phyloP scores from a whole-genome alignment of 202 grass and related monocot genomes.

The Dendrocalamus latiflorus region DNA sequence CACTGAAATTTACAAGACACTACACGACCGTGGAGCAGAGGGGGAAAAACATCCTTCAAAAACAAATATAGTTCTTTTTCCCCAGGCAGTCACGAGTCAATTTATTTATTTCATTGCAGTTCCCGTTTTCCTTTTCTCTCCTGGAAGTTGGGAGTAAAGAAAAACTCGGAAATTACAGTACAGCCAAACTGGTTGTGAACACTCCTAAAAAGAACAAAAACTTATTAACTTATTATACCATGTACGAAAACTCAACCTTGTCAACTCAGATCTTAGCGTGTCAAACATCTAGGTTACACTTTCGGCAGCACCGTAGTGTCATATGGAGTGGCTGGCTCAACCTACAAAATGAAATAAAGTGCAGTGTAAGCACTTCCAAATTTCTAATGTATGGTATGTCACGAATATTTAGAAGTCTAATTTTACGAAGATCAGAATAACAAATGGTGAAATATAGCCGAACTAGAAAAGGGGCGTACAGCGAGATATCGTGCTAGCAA shows the following conservation, averaged over 20 bases:
- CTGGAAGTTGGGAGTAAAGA: not conserved
- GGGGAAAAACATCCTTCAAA: not conserved
- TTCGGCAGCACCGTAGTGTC: constrained; percentile 49
- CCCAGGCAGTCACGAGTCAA: not conserved
- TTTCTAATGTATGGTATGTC: not conserved
- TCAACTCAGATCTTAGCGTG: not conserved
- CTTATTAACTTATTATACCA: not conserved
- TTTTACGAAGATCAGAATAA: not conserved
- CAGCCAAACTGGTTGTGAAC: too few species aligned
- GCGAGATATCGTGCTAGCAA: constrained; percentile 74
- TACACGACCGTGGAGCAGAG: not conserved
- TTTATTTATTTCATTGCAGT: not conserved
- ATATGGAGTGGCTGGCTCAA: constrained; percentile 28
- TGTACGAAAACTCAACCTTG: not conserved
- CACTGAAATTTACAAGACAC: not conserved
- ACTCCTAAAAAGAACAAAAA: too few species aligned
- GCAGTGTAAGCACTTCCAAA: not conserved
- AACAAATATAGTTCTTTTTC: not conserved
- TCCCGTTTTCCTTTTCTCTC: not conserved
- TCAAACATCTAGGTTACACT: constrained; percentile 21
- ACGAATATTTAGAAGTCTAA: not conserved
- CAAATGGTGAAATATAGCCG: not conserved
- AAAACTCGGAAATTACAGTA: constrained; percentile 26
- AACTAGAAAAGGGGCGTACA: constrained; percentile 29
- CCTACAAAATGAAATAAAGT: constrained; percentile 38